A percentile compares a stretch with the other conserved stretches of the same genome.
Conservation (phyloP, 306 rosid genomes). For the Leucaena leucocephala region DNA sequence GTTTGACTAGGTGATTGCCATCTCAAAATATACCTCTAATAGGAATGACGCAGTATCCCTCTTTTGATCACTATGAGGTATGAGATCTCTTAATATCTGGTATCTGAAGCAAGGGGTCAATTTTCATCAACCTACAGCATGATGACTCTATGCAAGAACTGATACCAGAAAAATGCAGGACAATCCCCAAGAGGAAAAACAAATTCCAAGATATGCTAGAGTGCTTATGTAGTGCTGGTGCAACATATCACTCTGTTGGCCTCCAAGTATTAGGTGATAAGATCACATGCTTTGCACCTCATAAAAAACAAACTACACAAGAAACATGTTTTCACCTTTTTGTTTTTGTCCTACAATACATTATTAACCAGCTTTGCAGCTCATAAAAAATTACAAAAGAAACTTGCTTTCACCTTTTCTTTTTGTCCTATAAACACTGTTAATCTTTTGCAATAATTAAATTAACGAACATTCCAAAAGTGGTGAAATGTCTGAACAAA, state of each 20-base stretch:
- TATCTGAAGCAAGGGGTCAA: constrained; percentile 61
- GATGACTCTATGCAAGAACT: constrained; percentile 20
- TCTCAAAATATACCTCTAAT: constrained; percentile 65
- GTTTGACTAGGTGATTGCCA: constrained; percentile 6
- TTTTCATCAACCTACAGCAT: constrained; percentile 35
- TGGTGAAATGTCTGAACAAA: constrained; percentile 7
- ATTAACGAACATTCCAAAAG: constrained; percentile 6
- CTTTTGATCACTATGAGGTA: constrained; percentile 95
- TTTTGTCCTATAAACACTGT: neutral
- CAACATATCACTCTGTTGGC: neutral
- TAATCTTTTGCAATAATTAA: constrained; percentile 18
- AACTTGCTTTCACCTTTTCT: constrained; percentile 15
- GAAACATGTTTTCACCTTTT: constrained; percentile 4
- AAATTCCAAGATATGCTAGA: constrained; percentile 3
- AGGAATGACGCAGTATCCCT: constrained; percentile 96
- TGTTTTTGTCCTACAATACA: neutral
- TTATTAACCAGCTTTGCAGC: constrained; percentile 3
- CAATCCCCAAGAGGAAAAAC: neutral
- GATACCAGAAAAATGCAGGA: constrained; percentile 15
- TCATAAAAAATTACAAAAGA: neutral
- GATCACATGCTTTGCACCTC: constrained; percentile 27
- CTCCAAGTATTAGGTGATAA: constrained; percentile 2
- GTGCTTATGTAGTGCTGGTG: neutral
- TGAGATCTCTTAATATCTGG: constrained; percentile 97
- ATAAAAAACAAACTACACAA: constrained; percentile 2